phyloP scores from a whole-genome alignment of 768 basidiomycete genomes.

The Lactarius hatsudake region DNA sequence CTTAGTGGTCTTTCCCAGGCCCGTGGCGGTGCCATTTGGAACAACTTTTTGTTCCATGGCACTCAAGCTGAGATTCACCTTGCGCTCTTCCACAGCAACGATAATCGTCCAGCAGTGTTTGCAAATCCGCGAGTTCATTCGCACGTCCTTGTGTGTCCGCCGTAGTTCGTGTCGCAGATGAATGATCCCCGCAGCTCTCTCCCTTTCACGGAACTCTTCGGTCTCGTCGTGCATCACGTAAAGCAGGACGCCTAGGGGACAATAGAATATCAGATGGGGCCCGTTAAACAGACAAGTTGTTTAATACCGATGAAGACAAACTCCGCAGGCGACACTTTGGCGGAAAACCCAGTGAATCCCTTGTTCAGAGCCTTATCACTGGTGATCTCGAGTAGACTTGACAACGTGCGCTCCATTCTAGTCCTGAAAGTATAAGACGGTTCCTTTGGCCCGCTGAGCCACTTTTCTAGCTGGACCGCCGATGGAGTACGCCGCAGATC shows the following conservation, averaged over 20 bases:
- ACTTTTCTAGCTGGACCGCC: slow-evolving; percentile 53
- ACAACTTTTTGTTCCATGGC: slow-evolving; percentile 10
- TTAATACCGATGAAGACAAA: slow-evolving; percentile 76
- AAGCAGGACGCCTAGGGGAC: slow-evolving; percentile 59
- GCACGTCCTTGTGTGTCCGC: slow-evolving; percentile 57
- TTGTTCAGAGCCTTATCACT: slow-evolving; percentile 36
- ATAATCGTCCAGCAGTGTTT: slow-evolving; percentile 59
- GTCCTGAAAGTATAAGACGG: slow-evolving; percentile 51
- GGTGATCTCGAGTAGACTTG: slow-evolving; percentile 55
- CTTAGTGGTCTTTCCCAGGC: slow-evolving; percentile 28
- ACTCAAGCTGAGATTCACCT: slow-evolving; percentile 26
- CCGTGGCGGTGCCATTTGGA: slow-evolving; percentile 10
- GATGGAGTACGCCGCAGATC: slow-evolving; percentile 46
- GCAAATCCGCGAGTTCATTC: slow-evolving; percentile 56
- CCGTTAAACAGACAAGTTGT: slow-evolving; percentile 23
- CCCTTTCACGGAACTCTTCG: slow-evolving; percentile 36
- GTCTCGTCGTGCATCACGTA: slow-evolving; percentile 47
- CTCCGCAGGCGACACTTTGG: slow-evolving; percentile 67
- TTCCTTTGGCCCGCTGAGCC: slow-evolving; percentile 35
- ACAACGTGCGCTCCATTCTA: slow-evolving; percentile 52
- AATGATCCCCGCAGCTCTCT: slow-evolving; percentile 54
- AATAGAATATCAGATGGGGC: neutral
- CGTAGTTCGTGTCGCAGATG: slow-evolving; percentile 57
- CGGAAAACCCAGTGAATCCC: slow-evolving; percentile 40
- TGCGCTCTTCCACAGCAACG: slow-evolving; percentile 35